Base-by-base conservation (phyloP, 805 yeast genomes). In the Metschnikowia arizonensis region DNA sequence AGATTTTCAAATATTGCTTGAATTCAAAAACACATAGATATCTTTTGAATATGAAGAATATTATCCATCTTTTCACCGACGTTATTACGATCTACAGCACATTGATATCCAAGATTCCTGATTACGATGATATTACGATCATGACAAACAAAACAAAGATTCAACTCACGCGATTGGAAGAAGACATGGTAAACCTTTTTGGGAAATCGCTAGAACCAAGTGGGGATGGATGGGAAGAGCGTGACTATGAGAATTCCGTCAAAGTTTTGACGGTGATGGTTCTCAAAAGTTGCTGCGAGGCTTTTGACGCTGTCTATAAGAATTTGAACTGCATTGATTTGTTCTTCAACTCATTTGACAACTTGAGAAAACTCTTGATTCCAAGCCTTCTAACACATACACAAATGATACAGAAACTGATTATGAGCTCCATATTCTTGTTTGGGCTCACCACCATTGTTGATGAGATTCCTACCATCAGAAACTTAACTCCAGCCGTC, bases 101-200 rank as follows among this genome's bases (percentile, higher is more conserved):
- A 12, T 55, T 71, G 33, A 55, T 71, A 23, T 52, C 57, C 35
- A 71, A 71, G 47, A 62, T 71, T 23, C 68, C 72, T 19, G 57
- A 68, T 46, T 69, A 68, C 46, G 74, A 68, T 34, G 76, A 71
- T 53, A 53, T 71, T 42, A 66, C 72, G 2, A 15, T 43, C n/a
- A 59, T 68, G 64, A 55, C 72, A 1, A 42, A 48, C 38, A 47
- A 48, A 24, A 54, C 64, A 5, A 58, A 57, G 42, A 18, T 45
- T 17, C 43, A 49, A 4, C 39, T 66, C 33, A 36, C 52, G 25
- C 55, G 51, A 38, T 50, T 69, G 25, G 76, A 71, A 45, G 56
- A 57, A 8, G 64, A 65, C 42, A 55, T 67, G 47, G 64, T 64
- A 41, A 48, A 43, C 18, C 40, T 66, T 2, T 63, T 68, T 37